These are phyloP conservation scores for Ustulina deusta DNA, from an alignment of 2,329 filamentous ascomycete genomes.

Conservation along the genomic window DNA sequence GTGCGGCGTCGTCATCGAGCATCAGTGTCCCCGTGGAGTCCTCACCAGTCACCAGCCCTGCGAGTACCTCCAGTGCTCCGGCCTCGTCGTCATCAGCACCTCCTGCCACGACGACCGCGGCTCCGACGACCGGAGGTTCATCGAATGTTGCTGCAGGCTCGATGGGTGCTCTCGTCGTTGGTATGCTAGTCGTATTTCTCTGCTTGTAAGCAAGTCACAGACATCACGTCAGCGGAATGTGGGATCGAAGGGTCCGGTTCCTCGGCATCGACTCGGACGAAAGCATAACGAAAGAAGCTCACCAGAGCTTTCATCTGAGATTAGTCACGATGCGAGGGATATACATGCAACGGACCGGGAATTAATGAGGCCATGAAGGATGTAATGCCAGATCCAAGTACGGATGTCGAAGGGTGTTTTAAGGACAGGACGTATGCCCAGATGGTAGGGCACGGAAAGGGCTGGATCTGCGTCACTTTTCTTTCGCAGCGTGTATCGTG, in stretches of 20 bases:
- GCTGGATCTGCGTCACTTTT: conserved; percentile 7
- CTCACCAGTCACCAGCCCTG: conserved; percentile 29
- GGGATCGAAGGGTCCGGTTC: background rate
- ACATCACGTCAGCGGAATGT: background rate
- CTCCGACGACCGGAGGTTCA: conserved; percentile 49
- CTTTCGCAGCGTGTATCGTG: conserved; percentile 6
- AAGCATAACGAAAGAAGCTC: background rate
- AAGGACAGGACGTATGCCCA: background rate
- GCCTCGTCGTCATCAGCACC: conserved; percentile 37
- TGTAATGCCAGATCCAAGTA: conserved; percentile 17
- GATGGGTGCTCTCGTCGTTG: conserved; percentile 52
- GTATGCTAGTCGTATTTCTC: conserved; percentile 51
- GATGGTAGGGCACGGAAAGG: background rate
- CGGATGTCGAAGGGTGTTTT: conserved; percentile 24
- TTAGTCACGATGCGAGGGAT: background rate
- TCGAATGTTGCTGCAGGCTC: conserved; percentile 51
- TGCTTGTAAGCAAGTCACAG: conserved; percentile 51
- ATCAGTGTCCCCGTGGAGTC: conserved; percentile 36
- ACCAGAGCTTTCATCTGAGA: background rate
- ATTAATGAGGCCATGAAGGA: conserved; percentile 23
- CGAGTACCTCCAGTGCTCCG: conserved; percentile 36
- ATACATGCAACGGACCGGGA: conserved; percentile 3
- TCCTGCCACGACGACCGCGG: conserved; percentile 43
- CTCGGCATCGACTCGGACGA: background rate
- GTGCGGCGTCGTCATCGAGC: conserved; percentile 33